Evolutionary conservation across 106 monocot genomes (phyloP), one percentile per base, ranked within the genome.

Genomic region (Gastrodia elata): DNA sequence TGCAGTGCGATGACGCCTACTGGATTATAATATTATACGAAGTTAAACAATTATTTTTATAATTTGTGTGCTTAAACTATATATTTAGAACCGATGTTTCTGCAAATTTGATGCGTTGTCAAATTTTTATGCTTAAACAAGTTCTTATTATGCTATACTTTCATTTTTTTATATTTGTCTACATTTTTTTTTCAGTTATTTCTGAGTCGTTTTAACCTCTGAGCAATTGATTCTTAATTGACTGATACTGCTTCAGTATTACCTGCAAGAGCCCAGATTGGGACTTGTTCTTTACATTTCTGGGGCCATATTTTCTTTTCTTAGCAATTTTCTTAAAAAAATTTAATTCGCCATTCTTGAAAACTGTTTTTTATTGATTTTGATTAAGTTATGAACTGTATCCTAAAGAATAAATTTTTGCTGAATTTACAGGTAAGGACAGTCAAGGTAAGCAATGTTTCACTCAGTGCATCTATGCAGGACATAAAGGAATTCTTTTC

Each of bases 381-480:
- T 26, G 61, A 11, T 15, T 8, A 28, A 67, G 1, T 67, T 38
- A 15, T 67, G 16, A 65, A 67, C 37, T 20, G 26, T 40, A 35
- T 25, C 16, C 40, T 69, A 20, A 30, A 32, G n/a, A n/a, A n/a
- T n/a, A 39, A 27, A 26, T 9, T 22, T 69, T 41, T 40, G 9
- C 3, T 5, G 35, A 22, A 69, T 41, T 64, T 65, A 8, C 38
- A 78, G 78, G 78, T 65, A 26, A 78, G 38, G 71, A 78, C 78
- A 78, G 78, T 78, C 35, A 78, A 78, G 14, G 78, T 78, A 15
- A 78, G 78, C 78, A 78, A 78, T 65, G 65, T 78, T 78, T 78
- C 78, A 8, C 65, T 78, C 34, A 65, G 78, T 65, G 78, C 78
- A 36, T 24, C 78, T 64, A 72, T 65, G 58, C 78, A 78, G 73